A percentile compares a stretch with the other conserved stretches of the same genome.
These are phyloP conservation scores for Aspergillus viridinutans DNA, from an alignment of 2,329 filamentous ascomycete genomes.

Conservation along the genomic window DNA sequence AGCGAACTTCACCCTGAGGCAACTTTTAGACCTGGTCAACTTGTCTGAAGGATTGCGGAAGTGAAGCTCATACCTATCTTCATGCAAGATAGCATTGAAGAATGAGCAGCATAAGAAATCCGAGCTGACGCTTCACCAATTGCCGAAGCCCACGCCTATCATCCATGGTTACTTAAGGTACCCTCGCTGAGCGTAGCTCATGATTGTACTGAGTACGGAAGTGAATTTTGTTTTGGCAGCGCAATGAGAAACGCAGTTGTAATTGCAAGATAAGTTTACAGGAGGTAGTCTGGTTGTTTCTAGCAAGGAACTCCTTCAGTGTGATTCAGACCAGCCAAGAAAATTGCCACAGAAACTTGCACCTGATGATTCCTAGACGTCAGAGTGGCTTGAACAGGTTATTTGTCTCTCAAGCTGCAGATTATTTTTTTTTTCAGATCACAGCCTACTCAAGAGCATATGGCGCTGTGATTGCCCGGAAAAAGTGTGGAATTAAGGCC, in stretches of 20 bases:
- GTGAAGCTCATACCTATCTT: neutral
- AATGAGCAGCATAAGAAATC: neutral
- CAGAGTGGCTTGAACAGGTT: neutral
- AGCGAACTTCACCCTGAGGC: neutral
- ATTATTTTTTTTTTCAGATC: neutral
- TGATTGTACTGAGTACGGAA: neutral
- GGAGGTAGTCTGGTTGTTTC: neutral
- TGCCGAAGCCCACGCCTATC: neutral
- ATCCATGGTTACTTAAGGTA: neutral
- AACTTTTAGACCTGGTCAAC: neutral
- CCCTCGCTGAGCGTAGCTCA: neutral
- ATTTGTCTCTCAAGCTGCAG: neutral
- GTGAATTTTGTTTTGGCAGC: conserved; percentile 27
- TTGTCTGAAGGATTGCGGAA: neutral
- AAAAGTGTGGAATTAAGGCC: neutral
- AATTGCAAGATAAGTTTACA: neutral
- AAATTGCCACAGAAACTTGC: neutral
- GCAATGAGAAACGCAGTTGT: neutral
- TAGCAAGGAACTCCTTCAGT: neutral
- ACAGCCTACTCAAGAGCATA: neutral
- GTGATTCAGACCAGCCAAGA: neutral
- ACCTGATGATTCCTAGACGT: neutral
- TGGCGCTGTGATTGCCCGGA: neutral
- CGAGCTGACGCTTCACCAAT: neutral
- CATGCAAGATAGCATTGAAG: neutral